Base-by-base conservation (phyloP, 2,329 filamentous ascomycete species). In the Scedosporium minutisporum region DNA sequence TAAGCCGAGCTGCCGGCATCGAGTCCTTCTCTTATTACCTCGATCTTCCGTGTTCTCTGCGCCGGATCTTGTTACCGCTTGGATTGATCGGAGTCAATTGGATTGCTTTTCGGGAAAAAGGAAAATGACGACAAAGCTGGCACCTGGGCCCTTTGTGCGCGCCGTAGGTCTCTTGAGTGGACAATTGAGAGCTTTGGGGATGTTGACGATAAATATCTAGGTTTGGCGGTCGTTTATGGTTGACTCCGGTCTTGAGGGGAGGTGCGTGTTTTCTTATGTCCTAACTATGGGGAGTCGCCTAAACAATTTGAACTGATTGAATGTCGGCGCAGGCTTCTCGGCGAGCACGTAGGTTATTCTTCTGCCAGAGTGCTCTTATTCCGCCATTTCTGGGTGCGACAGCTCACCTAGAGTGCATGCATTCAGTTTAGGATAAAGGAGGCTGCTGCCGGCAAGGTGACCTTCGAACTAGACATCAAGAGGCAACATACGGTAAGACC, bases 231-330 rank as follows among this genome's bases (percentile, higher is more conserved):
- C 90, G 1, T 97, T 97, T 74, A 85, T 90, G 77, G 83, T 84
- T 67, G 89, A 91, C 66, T 96, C 92, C 4, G 93, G 93, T 6
- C 77, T 97, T 21, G 93, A 97, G 74, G 91, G 91, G 72, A 89
- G 90, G 93, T 96, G 71, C 69, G 76, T 71, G 25, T 42, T 3
- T 41, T 23, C 16, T 18, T 2, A 6, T 55, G 4, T 27, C 23
- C 7, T 38, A 2, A 29, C 21, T 18, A 3, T 7, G 12, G n/a
- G n/a, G 14, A 21, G 5, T 23, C 33, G 18, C 5, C 14, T 57
- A 14, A 21, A 6, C 10, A 23, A 6, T 9, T 14, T 6, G 21
- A 58, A 6, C 10, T 29, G 10, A 14, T 14, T 6, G 21, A 58
- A 42, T n/a, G 2, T 16, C 6, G 29, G 16, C 27, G 29, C 48